These are phyloP conservation scores for Penicillium sp. DNA, from an alignment of 2,329 filamentous ascomycete genomes.

Conservation along the genomic window DNA sequence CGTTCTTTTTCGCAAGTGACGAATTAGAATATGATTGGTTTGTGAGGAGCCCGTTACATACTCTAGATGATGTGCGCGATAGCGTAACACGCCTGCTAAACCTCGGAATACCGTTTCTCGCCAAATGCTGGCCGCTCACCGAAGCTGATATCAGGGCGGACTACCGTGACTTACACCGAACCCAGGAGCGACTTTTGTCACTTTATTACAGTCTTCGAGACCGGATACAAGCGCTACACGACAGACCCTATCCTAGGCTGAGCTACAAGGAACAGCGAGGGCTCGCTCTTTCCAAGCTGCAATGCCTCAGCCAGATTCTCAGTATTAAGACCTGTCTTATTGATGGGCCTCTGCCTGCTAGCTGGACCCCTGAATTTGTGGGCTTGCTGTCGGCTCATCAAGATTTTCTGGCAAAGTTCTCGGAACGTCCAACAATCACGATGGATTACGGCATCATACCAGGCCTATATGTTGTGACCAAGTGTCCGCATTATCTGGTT, in stretches of 20 bases:
- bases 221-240: constrained; percentile 3
- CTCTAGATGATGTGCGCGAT: neutral
- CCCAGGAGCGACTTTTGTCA: neutral
- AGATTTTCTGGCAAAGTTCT: constrained; percentile 6
- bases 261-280: constrained; percentile 18
- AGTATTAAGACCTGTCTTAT: constrained; percentile 18
- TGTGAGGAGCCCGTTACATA: neutral
- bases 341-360: constrained; percentile 7
- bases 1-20: neutral
- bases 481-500: constrained; percentile 19
- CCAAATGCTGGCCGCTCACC: constrained; percentile 12
- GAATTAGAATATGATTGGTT: neutral
- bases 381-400: constrained; percentile 11
- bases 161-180: constrained; percentile 12
- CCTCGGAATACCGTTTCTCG: constrained; percentile 19
- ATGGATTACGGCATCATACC: constrained; percentile 20
- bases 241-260: neutral
- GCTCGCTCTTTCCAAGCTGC: constrained; percentile 14
- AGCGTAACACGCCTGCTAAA: neutral
- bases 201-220: neutral
- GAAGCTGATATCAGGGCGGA: constrained; percentile 10
- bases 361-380: constrained; percentile 15
- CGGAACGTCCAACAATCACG: constrained; percentile 5
- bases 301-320: constrained; percentile 16
- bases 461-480: constrained; percentile 17